These are phyloP conservation scores for Acephala macrosclerotiorum DNA, from an alignment of 2,329 filamentous ascomycete species.

Conservation along the genomic window DNA sequence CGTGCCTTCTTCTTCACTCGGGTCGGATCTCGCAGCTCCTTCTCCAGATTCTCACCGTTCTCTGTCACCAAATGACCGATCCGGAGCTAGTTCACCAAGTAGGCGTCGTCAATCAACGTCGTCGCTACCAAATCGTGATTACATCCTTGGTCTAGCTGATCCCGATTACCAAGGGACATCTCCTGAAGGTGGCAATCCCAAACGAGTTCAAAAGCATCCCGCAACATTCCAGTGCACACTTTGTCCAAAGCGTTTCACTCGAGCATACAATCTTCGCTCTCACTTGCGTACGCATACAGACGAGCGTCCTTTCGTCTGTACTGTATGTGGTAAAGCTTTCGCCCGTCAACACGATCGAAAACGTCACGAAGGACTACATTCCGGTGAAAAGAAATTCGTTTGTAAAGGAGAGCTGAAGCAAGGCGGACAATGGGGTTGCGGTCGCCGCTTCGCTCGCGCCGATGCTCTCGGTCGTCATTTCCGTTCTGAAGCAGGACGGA, in stretches of 20 bases:
- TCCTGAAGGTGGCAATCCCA: constrained; percentile 64
- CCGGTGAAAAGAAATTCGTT: constrained; percentile 98
- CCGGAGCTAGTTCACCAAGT: constrained; percentile 52
- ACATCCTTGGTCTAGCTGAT: constrained; percentile 91
- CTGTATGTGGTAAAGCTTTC: constrained; percentile 96
- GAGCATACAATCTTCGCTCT: constrained; percentile 95
- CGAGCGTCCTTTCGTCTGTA: constrained; percentile 96
- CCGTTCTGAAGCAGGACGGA: constrained; percentile 90
- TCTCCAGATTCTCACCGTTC: constrained; percentile 57
- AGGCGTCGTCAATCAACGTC: constrained; percentile 69
- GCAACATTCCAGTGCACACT: constrained; percentile 95
- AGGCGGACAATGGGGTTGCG: constrained; percentile 89
- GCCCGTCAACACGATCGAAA: constrained; percentile 97
- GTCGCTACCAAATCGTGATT: constrained; percentile 65
- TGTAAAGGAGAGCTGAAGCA: constrained; percentile 90
- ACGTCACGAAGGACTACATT: constrained; percentile 94
- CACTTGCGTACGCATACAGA: constrained; percentile 97
- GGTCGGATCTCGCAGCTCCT: constrained; percentile 56
- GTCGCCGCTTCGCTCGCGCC: constrained; percentile 89
- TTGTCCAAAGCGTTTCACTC: constrained; percentile 94
- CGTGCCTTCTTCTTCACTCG: constrained; percentile 62
- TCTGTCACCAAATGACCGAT: constrained; percentile 65
- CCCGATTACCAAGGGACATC: constrained; percentile 78
- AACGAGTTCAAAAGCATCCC: constrained; percentile 95
- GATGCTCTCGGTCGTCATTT: constrained; percentile 96